Evolutionary conservation across 164 flowering plant species (phyloP), one percentile per base, ranked within the genome.

Genomic region (Buxus sempervirens): DNA sequence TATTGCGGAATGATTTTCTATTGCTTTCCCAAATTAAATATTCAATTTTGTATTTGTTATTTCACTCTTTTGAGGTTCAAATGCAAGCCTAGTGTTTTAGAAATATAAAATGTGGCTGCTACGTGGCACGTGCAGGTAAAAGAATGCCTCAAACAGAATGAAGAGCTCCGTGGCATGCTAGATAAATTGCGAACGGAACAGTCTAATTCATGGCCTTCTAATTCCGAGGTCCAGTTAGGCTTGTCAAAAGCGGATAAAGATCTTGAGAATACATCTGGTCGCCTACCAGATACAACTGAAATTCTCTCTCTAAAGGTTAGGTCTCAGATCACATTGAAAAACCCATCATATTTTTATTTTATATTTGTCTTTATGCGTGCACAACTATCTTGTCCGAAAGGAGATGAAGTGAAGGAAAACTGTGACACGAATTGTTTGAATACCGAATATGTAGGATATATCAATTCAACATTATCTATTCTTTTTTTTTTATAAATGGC

Each of bases 141-240:
- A 76, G 91, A 85, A 62, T 90, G 97, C 70, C 86, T 94, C 12
- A 82, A 84, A 77, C 90, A 89, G 82, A 90, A 91, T 77, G 90
- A 90, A 62, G 97, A 88, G 73, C 96, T 95, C 22, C 91, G 96
- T 28, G 73, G 66, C 49, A 53, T 78, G 69, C 76, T 90, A 56
- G 88, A 83, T 70, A 83, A 83, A 73, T 69, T 94, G 72, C 83
- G 97, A 85, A 74, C 61, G 20, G 96, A 91, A 42, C 92, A 94
- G 54, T 82, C 86, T 54, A 80, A 55, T 69, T 21, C 58, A 12
- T 67, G 64, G 65, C 65, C 65, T 61, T 23, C 45, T 20, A 81
- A 56, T 51, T 60, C 45, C 62, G 77, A 70, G 64, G 66, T 58
- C n/a, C 62, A 69, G 9, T n/a, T 51, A 38, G 62, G 73, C 58